phyloP scores from a whole-genome alignment of 148 eudicot species.

The Vaccinium darrowii region DNA sequence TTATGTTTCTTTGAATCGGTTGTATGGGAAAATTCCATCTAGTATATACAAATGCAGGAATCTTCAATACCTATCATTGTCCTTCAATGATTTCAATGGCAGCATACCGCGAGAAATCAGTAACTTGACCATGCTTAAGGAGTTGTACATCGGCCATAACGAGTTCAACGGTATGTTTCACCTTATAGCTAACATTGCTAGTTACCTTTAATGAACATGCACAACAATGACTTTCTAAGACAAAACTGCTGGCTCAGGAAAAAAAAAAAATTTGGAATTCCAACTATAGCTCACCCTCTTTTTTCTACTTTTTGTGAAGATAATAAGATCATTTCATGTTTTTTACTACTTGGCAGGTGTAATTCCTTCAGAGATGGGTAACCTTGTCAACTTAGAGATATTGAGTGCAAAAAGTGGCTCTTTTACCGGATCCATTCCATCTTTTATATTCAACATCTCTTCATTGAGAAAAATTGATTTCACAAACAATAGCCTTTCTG shows the following conservation, averaged over 20 bases:
- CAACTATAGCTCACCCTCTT: background rate
- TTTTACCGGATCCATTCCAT: conserved; percentile 23
- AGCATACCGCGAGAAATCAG: background rate
- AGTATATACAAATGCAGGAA: background rate
- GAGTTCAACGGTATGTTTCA: background rate
- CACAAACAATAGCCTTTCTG: conserved; percentile 22
- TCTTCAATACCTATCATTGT: conserved; percentile 2
- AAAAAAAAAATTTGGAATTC: background rate
- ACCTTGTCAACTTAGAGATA: background rate
- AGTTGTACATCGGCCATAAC: background rate
- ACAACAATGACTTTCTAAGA: background rate
- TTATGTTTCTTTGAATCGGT: background rate
- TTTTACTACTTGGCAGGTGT: conserved; percentile 19
- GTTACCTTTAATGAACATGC: background rate
- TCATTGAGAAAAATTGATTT: conserved; percentile 19
- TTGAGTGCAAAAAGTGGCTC: background rate
- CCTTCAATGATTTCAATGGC: conserved; percentile 8
- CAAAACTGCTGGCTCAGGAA: background rate
- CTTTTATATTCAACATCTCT: conserved; percentile 25
- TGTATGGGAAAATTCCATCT: background rate
- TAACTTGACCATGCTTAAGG: background rate
- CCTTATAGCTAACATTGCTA: background rate
- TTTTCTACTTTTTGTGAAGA: background rate
- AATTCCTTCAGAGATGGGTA: conserved; percentile 22
- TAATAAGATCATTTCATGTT: background rate